Conservation (phyloP, 2,329 filamentous ascomycete species). For the Capronia coronata region DNA sequence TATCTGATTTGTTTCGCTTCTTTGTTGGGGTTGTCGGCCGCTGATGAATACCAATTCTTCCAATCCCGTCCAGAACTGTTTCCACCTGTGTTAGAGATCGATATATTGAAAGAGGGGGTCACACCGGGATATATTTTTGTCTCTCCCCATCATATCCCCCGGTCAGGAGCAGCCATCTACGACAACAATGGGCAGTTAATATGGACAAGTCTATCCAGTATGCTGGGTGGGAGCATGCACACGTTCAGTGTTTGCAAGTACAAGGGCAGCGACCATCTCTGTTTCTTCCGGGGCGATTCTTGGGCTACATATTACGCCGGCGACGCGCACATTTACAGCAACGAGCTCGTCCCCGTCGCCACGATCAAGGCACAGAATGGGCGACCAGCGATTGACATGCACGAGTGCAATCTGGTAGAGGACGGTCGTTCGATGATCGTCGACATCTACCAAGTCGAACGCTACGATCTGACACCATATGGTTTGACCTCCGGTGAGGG, state of each 20-base stretch:
- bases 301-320: background rate
- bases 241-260: background rate
- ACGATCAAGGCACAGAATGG: conserved; percentile 6
- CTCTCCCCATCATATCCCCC: background rate
- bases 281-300: conserved; percentile 1
- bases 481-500: conserved; percentile 1
- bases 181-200: background rate
- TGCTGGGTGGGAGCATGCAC: conserved; percentile 1
- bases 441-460: conserved; percentile 33
- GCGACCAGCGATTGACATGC: conserved; percentile 39
- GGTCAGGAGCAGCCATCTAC: conserved; percentile 1
- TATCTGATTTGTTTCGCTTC: background rate
- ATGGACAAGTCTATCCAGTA: background rate
- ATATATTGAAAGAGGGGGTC: background rate
- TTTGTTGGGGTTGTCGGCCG: background rate
- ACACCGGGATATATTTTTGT: conserved; percentile 2
- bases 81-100: background rate
- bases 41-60: background rate
- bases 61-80: background rate
- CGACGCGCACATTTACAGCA: conserved; percentile 1
- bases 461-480: conserved; percentile 3
- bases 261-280: background rate
- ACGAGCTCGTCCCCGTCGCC: background rate
- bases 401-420: conserved; percentile 45
- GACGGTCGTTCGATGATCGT: conserved; percentile 34